Conservation (phyloP, 140 eudicot genomes). For the Ambrosia hybrid region DNA sequence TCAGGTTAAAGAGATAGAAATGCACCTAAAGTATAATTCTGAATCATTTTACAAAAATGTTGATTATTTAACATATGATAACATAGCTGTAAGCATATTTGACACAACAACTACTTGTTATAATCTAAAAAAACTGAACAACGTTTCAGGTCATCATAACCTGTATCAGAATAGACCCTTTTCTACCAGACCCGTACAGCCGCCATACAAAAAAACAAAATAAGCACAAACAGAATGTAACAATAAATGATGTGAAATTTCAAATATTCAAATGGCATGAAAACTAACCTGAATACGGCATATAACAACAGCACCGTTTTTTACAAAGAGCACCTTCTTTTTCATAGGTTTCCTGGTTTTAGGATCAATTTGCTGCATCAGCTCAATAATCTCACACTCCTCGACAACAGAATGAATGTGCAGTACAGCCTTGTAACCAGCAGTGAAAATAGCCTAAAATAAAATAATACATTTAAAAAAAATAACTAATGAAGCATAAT, state of each 20-base stretch:
- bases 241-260: too few species aligned
- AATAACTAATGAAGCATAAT: not conserved
- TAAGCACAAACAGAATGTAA: too few species aligned
- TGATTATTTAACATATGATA: not conserved
- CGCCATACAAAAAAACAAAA: too few species aligned
- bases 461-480: not conserved
- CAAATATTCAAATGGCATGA: too few species aligned
- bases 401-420: slow-evolving; percentile 94
- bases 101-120: not conserved
- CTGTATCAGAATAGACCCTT: not conserved
- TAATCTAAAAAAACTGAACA: not conserved
- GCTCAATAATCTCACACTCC: slow-evolving; percentile 94
- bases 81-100: not conserved
- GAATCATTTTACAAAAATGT: not conserved
- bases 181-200: too few species aligned
- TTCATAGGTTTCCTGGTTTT: slow-evolving; percentile 81
- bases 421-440: slow-evolving; percentile 96
- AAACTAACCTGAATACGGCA: slow-evolving; percentile 88
- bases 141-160: not conserved
- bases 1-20: not conserved
- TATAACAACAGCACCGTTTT: slow-evolving; percentile 70
- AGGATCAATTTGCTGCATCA: slow-evolving; percentile 78
- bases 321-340: slow-evolving; percentile 85
- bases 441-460: slow-evolving; percentile 83
- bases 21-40: not conserved